These are phyloP conservation scores for Lactifluus pinguis DNA, from an alignment of 768 basidiomycete species.

Conservation along the genomic window DNA sequence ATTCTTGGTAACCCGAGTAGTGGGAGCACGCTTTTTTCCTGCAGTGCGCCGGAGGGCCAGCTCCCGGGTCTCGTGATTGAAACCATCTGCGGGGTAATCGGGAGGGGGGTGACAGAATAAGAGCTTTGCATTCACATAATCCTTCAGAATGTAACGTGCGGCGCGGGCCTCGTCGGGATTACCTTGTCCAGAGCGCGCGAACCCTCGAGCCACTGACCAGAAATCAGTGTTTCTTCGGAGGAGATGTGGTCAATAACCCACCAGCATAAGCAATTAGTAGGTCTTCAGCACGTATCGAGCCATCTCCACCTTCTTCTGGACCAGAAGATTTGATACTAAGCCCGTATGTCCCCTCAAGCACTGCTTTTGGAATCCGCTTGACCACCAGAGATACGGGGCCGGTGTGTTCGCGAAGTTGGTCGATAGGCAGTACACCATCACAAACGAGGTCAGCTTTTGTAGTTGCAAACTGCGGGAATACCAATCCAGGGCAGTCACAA, in stretches of 20 bases:
- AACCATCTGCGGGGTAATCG: slow-evolving; percentile 47
- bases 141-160: slow-evolving; percentile 87
- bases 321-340: slow-evolving; percentile 56
- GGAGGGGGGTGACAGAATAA: slow-evolving; percentile 91
- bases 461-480: slow-evolving; percentile 97
- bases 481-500: slow-evolving; percentile 96
- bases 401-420: slow-evolving; percentile 90
- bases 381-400: slow-evolving; percentile 75
- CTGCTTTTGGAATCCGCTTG: slow-evolving; percentile 66
- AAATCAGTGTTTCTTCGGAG: slow-evolving; percentile 4
- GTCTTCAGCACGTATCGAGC: slow-evolving; percentile 63
- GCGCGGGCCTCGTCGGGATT: slow-evolving; percentile 96
- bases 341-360: slow-evolving; percentile 89
- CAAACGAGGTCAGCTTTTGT: slow-evolving; percentile 94
- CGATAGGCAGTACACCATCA: slow-evolving; percentile 94
- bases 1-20: slow-evolving; percentile 74
- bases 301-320: slow-evolving; percentile 80
- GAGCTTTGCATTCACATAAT: slow-evolving; percentile 92
- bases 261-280: slow-evolving; percentile 87
- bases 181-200: slow-evolving; percentile 87
- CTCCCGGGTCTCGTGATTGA: slow-evolving; percentile 66
- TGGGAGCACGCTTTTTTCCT: slow-evolving; percentile 84
- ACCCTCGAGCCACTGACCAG: slow-evolving; percentile 77
- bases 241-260: slow-evolving; percentile 35
- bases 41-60: slow-evolving; percentile 47